Conservation (phyloP, 768 basidiomycete species). For the Saitozyma podzolica region DNA sequence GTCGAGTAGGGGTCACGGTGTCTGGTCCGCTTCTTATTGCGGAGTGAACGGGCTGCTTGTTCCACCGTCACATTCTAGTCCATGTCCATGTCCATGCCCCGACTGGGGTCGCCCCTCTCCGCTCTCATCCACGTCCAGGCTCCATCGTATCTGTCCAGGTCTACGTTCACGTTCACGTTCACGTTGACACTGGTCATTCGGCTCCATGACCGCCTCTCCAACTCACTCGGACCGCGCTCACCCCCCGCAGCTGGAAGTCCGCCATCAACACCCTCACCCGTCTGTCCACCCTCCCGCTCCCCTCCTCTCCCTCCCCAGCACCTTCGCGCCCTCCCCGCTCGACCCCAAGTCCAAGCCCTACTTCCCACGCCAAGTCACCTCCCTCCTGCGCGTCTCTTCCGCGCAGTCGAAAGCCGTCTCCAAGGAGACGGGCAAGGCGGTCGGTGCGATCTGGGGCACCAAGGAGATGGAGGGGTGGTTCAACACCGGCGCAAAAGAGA, state of each 20-base stretch:
- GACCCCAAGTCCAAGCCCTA: constrained; percentile 58
- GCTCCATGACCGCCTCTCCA: no score
- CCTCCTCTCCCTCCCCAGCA: constrained; percentile 63
- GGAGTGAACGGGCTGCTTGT: no score
- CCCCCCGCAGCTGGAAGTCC: constrained; percentile 38
- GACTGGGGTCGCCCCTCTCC: no score
- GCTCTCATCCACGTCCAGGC: no score
- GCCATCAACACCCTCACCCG: constrained; percentile 43
- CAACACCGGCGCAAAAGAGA: constrained; percentile 56
- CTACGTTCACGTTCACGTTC: neutral
- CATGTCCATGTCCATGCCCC: no score
- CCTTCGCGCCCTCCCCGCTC: constrained; percentile 34
- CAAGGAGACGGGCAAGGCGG: constrained; percentile 60
- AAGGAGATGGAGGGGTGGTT: constrained; percentile 77
- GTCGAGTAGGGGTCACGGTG: neutral
- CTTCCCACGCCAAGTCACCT: constrained; percentile 91
- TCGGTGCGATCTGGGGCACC: constrained; percentile 74
- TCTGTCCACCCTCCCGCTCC: constrained; percentile 59
- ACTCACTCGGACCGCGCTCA: no score
- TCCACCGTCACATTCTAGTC: no score
- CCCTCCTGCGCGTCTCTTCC: constrained; percentile 75
- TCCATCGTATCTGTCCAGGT: neutral
- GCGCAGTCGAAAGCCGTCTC: constrained; percentile 72
- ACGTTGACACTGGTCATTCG: no score
- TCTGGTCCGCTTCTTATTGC: no score